These are phyloP conservation scores for Globisporangium acanthophoron DNA, from an alignment of 352 stramenopile species.

Conservation along the genomic window DNA sequence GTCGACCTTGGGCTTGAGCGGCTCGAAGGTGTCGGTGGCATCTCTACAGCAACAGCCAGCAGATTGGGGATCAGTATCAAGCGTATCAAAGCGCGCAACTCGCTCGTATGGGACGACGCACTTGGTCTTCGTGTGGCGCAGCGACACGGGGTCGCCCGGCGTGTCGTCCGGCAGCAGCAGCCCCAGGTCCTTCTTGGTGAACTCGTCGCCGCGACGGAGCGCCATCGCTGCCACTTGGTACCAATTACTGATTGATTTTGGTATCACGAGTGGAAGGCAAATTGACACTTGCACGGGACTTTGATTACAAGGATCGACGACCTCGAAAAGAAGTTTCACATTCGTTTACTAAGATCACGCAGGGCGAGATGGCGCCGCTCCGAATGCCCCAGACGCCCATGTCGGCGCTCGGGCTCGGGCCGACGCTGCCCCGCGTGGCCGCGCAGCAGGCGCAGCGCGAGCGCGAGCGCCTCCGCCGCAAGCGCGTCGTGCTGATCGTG, in stretches of 20 bases:
- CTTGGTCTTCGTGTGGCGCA: conserved; percentile 72
- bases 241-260: neutral
- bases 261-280: neutral
- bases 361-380: conserved; percentile 3
- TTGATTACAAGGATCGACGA: too few species aligned
- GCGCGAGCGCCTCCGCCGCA: conserved; percentile 4
- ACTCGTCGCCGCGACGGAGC: conserved; percentile 25
- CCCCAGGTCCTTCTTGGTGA: conserved; percentile 86
- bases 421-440: conserved; percentile 25
- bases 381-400: conserved; percentile 48
- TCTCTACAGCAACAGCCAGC: conserved; percentile 25
- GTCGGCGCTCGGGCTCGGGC: conserved; percentile 46
- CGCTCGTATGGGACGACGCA: conserved; percentile 9
- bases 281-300: too few species aligned
- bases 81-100: too few species aligned
- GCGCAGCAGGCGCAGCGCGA: conserved; percentile 12
- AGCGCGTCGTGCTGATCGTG: conserved; percentile 20
- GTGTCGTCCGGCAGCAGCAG: conserved; percentile 77
- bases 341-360: neutral
- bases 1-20: conserved; percentile 77
- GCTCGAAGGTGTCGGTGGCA: conserved; percentile 64
- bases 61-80: neutral
- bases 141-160: conserved; percentile 68
- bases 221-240: conserved; percentile 32
- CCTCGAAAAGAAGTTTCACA: neutral